phyloP scores from a whole-genome alignment of 306 rosid species.

The Fragaria ananassa region DNA sequence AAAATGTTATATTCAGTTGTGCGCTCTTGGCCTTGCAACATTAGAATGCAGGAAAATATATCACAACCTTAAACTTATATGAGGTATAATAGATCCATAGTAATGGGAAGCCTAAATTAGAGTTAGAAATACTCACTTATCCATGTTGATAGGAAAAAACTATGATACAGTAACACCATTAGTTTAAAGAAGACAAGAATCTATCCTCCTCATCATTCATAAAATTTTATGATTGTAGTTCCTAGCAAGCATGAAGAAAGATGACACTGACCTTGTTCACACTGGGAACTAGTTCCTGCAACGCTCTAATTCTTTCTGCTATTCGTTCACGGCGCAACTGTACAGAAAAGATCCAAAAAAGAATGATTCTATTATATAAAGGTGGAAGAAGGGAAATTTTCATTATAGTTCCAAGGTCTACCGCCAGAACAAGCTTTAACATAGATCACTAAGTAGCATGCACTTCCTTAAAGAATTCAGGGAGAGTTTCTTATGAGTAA shows the following conservation, averaged over 20 bases:
- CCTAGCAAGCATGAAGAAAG: neutral
- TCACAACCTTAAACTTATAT: neutral
- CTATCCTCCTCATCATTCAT: neutral
- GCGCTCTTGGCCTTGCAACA: neutral
- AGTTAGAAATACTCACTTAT: neutral
- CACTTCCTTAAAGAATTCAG: conserved; percentile 13
- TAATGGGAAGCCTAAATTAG: neutral
- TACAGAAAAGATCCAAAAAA: conserved; percentile 19
- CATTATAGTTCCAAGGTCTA: conserved; percentile 8
- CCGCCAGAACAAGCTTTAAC: conserved; percentile 3
- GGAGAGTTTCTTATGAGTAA: conserved; percentile 8
- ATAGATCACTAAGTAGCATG: conserved; percentile 10
- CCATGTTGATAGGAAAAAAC: neutral
- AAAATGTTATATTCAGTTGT: neutral
- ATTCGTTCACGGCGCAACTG: conserved; percentile 98
- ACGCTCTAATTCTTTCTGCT: conserved; percentile 95
- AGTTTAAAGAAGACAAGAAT: neutral
- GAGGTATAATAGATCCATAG: neutral
- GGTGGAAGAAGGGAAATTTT: neutral
- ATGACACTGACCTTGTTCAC: conserved; percentile 70
- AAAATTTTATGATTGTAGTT: neutral
- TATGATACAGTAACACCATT: neutral
- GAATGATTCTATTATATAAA: neutral
- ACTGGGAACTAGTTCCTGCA: conserved; percentile 95
- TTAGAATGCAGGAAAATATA: neutral